Conservation (phyloP, 768 basidiomycete genomes). For the Panellus pusillus region DNA sequence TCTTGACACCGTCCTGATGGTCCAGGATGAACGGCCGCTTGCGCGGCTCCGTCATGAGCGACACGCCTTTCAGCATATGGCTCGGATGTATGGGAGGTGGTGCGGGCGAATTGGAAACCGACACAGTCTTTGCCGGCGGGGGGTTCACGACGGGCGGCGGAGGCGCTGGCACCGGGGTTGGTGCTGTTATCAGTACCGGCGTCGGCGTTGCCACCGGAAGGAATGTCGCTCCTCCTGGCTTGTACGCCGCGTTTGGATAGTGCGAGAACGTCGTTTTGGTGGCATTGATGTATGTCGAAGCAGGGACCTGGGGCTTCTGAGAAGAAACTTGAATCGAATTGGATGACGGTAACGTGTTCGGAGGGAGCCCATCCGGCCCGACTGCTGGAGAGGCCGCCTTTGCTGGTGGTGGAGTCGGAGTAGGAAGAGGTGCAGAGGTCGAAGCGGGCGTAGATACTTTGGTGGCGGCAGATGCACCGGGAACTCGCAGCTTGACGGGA, state of each 20-base stretch:
- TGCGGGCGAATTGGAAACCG: conserved; percentile 40
- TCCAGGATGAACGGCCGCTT: conserved; percentile 62
- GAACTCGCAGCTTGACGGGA: conserved; percentile 39
- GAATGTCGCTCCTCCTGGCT: no score
- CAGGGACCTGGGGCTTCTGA: conserved; percentile 12
- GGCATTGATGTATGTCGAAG: conserved; percentile 16
- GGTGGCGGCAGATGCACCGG: conserved; percentile 22
- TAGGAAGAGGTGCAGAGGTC: conserved; percentile 24
- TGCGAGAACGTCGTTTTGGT: conserved; percentile 36
- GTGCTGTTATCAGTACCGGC: conserved; percentile 22
- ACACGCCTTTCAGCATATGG: conserved; percentile 53
- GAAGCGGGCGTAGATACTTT: conserved; percentile 24
- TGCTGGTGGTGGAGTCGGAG: conserved; percentile 26
- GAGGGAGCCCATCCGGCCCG: conserved; percentile 4
- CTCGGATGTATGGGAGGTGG: conserved; percentile 35
- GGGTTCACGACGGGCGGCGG: conserved; percentile 25
- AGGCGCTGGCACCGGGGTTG: conserved; percentile 26
- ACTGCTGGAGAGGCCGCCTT: conserved; percentile 25
- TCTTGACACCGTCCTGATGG: conserved; percentile 68
- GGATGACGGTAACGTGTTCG: conserved; percentile 20
- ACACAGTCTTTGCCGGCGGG: conserved; percentile 21
- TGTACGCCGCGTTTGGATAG: conserved; percentile 57
- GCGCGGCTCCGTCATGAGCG: conserved; percentile 56
- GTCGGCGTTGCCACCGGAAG: conserved; percentile 33
- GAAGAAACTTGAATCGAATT: conserved; percentile 21